phyloP scores from a whole-genome alignment of 2,329 filamentous ascomycete genomes.

The Lizonia empirigonia region DNA sequence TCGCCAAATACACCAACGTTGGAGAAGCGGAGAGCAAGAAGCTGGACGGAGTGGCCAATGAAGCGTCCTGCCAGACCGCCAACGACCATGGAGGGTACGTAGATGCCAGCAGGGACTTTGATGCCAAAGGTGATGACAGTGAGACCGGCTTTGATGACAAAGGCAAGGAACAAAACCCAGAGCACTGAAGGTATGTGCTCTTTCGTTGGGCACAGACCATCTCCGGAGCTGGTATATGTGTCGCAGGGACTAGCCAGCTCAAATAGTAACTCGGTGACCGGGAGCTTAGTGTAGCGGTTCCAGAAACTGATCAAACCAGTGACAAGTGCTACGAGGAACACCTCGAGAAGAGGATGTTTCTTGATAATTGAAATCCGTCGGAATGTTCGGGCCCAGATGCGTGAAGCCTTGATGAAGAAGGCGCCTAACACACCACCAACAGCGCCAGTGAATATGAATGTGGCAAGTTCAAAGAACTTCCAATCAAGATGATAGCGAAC shows the following conservation, averaged over 20 bases:
- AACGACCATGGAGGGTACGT: constrained; percentile 98
- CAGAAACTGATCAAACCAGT: constrained; percentile 90
- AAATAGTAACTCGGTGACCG: constrained; percentile 87
- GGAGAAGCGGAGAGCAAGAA: constrained; percentile 75
- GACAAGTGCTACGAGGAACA: constrained; percentile 81
- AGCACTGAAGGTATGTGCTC: constrained; percentile 83
- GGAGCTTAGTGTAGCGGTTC: constrained; percentile 87
- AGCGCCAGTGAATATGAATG: constrained; percentile 84
- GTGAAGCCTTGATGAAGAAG: constrained; percentile 94
- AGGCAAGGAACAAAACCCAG: constrained; percentile 72
- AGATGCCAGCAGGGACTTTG: constrained; percentile 95
- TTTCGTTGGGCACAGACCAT: constrained; percentile 77
- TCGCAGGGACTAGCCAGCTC: constrained; percentile 90
- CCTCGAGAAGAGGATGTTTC: constrained; percentile 81
- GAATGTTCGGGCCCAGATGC: constrained; percentile 87
- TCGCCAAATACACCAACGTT: constrained; percentile 73
- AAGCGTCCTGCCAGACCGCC: constrained; percentile 89
- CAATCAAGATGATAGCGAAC: constrained; percentile 90
- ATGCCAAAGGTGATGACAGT: constrained; percentile 94
- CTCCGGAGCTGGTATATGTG: constrained; percentile 66
- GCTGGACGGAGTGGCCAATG: constrained; percentile 84
- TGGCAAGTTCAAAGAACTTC: constrained; percentile 87
- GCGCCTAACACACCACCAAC: constrained; percentile 85
- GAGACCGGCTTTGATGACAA: constrained; percentile 86
- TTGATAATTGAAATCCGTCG: constrained; percentile 82